Conservation (phyloP, 352 stramenopile genomes). For the Pythium sukuiense region DNA sequence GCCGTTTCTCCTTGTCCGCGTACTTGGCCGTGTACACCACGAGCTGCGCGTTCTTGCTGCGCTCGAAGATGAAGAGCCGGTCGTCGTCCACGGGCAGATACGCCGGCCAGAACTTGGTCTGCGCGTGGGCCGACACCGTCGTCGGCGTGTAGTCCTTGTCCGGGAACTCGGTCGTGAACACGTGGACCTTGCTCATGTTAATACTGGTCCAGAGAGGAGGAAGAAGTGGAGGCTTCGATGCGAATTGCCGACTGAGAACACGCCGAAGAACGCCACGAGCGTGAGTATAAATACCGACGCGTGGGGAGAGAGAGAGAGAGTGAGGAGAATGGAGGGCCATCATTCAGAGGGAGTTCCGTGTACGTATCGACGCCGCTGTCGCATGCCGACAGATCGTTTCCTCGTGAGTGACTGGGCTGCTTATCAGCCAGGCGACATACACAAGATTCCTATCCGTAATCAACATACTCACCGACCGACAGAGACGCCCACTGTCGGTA, state of each 20-base stretch:
- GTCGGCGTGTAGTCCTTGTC: slow-evolving; percentile 69
- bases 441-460: neutral
- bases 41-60: slow-evolving; percentile 80
- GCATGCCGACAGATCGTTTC: neutral
- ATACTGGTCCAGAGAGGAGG: neutral
- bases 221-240: neutral
- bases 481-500: too few species aligned
- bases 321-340: too few species aligned
- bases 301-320: too few species aligned
- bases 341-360: neutral
- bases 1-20: slow-evolving; percentile 40
- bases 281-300: neutral
- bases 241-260: neutral
- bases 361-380: neutral
- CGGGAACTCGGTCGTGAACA: slow-evolving; percentile 74
- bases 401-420: neutral
- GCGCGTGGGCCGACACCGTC: slow-evolving; percentile 50
- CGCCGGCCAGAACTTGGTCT: slow-evolving; percentile 67
- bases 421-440: neutral
- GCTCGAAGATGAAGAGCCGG: slow-evolving; percentile 73
- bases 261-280: neutral
- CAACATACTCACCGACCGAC: too few species aligned
- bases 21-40: slow-evolving; percentile 79
- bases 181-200: slow-evolving; percentile 26
- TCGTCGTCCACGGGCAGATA: slow-evolving; percentile 64